These are phyloP conservation scores for Hypoxylon sp. DNA, from an alignment of 2,329 filamentous ascomycete species.

Conservation along the genomic window DNA sequence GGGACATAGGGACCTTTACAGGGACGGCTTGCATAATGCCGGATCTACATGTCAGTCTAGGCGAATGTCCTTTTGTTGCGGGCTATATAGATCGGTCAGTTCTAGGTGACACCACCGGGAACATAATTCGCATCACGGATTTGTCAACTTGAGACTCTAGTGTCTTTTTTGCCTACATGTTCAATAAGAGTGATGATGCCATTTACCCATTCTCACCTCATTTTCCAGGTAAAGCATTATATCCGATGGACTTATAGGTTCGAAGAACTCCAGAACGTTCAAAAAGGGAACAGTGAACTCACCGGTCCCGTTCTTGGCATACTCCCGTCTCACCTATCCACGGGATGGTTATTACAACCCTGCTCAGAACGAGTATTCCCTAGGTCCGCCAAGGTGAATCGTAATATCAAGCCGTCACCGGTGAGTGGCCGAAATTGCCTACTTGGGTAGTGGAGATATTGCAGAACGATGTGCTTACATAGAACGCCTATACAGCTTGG, in stretches of 20 bases:
- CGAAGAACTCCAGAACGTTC: not conserved
- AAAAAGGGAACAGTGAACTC: not conserved
- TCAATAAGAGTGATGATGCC: not conserved
- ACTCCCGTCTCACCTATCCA: not conserved
- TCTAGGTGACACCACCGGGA: constrained; percentile 22
- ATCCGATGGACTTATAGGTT: not conserved
- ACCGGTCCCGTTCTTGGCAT: constrained; percentile 1
- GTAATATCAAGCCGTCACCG: constrained; percentile 13
- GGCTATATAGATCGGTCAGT: constrained; percentile 41
- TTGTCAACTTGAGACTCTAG: constrained; percentile 3
- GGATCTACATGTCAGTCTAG: constrained; percentile 35
- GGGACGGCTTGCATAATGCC: constrained; percentile 35
- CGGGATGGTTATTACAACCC: not conserved
- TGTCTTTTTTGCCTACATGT: not conserved
- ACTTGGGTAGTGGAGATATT: constrained; percentile 7
- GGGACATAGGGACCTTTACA: constrained; percentile 36
- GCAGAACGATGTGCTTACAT: constrained; percentile 11
- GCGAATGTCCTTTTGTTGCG: constrained; percentile 38
- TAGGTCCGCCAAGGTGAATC: not conserved
- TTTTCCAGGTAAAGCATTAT: not conserved
- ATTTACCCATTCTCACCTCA: not conserved
- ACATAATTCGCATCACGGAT: constrained; percentile 35
- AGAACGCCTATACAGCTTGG: not conserved
- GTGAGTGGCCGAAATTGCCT: constrained; percentile 9
- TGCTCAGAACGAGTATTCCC: not conserved